These are phyloP conservation scores for Coemansia sp. DNA, from an alignment of 192 early-diverging fungal species.

Conservation along the genomic window DNA sequence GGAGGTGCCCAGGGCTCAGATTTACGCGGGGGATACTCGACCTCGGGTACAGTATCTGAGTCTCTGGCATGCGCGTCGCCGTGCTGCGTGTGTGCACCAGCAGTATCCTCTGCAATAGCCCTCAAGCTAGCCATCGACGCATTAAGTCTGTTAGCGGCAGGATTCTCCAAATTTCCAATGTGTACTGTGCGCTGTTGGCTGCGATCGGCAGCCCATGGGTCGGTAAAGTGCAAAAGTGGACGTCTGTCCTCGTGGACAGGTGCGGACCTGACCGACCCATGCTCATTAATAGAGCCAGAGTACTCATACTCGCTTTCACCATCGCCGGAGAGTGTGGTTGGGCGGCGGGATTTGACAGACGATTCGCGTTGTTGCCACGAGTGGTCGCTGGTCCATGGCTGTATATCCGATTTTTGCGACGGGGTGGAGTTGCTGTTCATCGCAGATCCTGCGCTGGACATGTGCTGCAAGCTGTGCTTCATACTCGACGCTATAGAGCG, in stretches of 20 bases:
- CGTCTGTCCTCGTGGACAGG: conserved; percentile 29
- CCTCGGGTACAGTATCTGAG: conserved; percentile 8
- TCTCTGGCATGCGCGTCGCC: neutral
- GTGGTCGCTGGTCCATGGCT: conserved; percentile 28
- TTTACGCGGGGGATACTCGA: conserved; percentile 44
- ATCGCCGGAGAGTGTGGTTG: conserved; percentile 25
- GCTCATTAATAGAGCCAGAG: conserved; percentile 24
- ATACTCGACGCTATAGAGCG: conserved; percentile 51
- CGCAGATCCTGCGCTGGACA: conserved; percentile 32
- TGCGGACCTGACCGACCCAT: conserved; percentile 36
- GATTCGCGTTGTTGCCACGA: conserved; percentile 42
- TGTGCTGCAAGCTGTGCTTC: conserved; percentile 27
- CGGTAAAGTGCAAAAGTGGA: conserved; percentile 40
- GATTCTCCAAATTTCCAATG: conserved; percentile 1
- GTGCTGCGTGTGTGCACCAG: neutral
- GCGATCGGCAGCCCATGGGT: conserved; percentile 50
- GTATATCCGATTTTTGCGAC: conserved; percentile 22
- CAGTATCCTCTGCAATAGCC: conserved; percentile 1
- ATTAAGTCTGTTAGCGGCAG: neutral
- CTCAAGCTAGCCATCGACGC: conserved; percentile 20
- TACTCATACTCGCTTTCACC: conserved; percentile 33
- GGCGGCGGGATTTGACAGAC: conserved; percentile 41
- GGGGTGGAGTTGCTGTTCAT: conserved; percentile 14
- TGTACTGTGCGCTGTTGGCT: conserved; percentile 20
- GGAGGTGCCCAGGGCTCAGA: conserved; percentile 64